phyloP scores from a whole-genome alignment of 192 early-diverging fungal species.

The Borealophlyctis nickersoniae region DNA sequence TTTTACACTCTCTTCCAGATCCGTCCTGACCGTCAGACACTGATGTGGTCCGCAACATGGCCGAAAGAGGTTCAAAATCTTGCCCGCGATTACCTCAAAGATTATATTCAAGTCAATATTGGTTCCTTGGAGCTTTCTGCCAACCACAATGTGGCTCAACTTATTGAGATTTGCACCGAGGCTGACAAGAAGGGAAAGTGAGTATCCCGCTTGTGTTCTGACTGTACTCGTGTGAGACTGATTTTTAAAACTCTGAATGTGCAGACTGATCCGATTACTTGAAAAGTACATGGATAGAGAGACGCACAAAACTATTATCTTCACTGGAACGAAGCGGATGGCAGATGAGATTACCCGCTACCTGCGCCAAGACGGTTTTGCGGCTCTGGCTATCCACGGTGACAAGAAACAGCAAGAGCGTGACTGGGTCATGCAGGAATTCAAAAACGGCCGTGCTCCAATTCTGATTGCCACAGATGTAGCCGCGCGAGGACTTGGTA shows the following conservation, averaged over 20 bases:
- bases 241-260: background rate
- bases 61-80: constrained; percentile 93
- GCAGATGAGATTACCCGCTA: constrained; percentile 80
- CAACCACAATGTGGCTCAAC: constrained; percentile 86
- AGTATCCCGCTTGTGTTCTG: background rate
- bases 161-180: constrained; percentile 85
- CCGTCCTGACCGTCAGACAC: constrained; percentile 94
- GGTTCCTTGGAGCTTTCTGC: constrained; percentile 92
- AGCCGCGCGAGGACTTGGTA: constrained; percentile 93
- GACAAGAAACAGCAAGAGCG: constrained; percentile 94
- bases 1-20: constrained; percentile 46
- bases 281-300: constrained; percentile 36
- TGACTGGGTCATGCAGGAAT: constrained; percentile 91
- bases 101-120: constrained; percentile 96
- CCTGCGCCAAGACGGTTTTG: constrained; percentile 86
- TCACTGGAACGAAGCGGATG: constrained; percentile 50
- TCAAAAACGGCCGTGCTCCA: constrained; percentile 78
- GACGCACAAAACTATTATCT: constrained; percentile 47
- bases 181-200: constrained; percentile 81
- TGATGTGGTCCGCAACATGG: constrained; percentile 99
- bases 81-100: constrained; percentile 85
- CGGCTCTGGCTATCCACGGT: constrained; percentile 91
- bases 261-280: constrained; percentile 41
- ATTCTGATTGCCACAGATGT: constrained; percentile 98
- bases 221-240: background rate